A percentile compares a stretch with the other conserved stretches of the same genome.
These are phyloP conservation scores for Hyaloscypha hepaticicola DNA, from an alignment of 495 filamentous ascomycete genomes.

Conservation along the genomic window DNA sequence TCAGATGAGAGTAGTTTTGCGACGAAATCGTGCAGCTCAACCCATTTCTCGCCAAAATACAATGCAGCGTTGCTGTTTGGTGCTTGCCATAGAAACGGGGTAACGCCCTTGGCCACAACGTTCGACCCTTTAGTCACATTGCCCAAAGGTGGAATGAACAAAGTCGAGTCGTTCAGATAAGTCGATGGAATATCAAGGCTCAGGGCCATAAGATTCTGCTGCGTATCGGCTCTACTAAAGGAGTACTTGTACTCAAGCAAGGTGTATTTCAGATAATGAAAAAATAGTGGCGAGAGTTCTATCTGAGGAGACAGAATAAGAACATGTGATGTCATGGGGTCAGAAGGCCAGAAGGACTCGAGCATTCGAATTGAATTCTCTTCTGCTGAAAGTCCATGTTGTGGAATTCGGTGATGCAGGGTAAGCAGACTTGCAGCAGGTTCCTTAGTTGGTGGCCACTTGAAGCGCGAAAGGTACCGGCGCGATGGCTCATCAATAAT, in stretches of 20 bases:
- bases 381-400: slow-evolving; percentile 50
- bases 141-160: slow-evolving; percentile 51
- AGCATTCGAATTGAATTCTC: slow-evolving; percentile 69
- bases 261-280: slow-evolving; percentile 76
- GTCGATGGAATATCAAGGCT: slow-evolving; percentile 70
- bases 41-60: slow-evolving; percentile 81
- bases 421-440: slow-evolving; percentile 47
- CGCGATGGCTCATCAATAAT: slow-evolving; percentile 60
- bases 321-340: slow-evolving; percentile 62
- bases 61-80: slow-evolving; percentile 77
- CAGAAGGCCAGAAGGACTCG: slow-evolving; percentile 77
- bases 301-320: slow-evolving; percentile 74
- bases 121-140: slow-evolving; percentile 23
- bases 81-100: slow-evolving; percentile 75
- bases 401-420: slow-evolving; percentile 68
- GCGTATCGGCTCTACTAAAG: slow-evolving; percentile 41
- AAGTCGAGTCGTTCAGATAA: slow-evolving; percentile 52
- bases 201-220: slow-evolving; percentile 62
- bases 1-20: slow-evolving; percentile 51
- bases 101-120: slow-evolving; percentile 27
- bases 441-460: slow-evolving; percentile 58
- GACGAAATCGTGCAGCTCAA: slow-evolving; percentile 74
- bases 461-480: slow-evolving; percentile 53
- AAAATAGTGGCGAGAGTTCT: slow-evolving; percentile 73
- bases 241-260: slow-evolving; percentile 76